Evolutionary conservation across 345 rosid genomes (phyloP), one percentile per base, ranked within the genome.

Genomic region (Citrus sp.): DNA sequence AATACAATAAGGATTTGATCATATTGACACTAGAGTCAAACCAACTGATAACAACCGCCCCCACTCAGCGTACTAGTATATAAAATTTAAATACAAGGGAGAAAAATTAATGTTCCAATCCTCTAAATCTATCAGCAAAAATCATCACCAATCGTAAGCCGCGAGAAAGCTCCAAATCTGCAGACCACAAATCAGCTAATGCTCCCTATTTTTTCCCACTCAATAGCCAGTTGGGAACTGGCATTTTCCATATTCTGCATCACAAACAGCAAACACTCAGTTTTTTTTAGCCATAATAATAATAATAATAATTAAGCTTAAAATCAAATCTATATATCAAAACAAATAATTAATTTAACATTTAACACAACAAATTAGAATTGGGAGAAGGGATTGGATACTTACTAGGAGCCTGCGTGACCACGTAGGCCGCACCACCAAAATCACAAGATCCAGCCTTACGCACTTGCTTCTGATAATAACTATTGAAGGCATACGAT

Each of bases 401-500:
- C 91, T 80, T 72, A 95, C 98, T 82, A 4, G 98, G 98, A 68
- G 83, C 75, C 61, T 91, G 92, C 1, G 90, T 84, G 80, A 89
- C 96, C n/a, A 93, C 92, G 72, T 80, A 86, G 7, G 94, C 95
- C 2, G 89, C 84, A 46, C 97, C 97, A 9, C 89, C 90, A 80
- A 95, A 95, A 19, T 86, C 69, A 42, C 99, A 95, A 75, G 90
- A 83, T 65, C 99, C 98, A 54, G 76, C 38, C 22, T 64, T 79
- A 49, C 98, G 97, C 14, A 79, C 82, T 30, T 90, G 86, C 84
- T 87, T 93, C 90, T 95, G 98, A 67, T 92, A 95, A 54, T 90
- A 93, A 80, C 97, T 92, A 80, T 95, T 93, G 81, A 93, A 93
- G 1, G 98, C 99, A 42, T 88, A 95, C 32, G 98, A 91, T 6